Conservation (phyloP, 805 yeast genomes). For the Candida koratica region DNA sequence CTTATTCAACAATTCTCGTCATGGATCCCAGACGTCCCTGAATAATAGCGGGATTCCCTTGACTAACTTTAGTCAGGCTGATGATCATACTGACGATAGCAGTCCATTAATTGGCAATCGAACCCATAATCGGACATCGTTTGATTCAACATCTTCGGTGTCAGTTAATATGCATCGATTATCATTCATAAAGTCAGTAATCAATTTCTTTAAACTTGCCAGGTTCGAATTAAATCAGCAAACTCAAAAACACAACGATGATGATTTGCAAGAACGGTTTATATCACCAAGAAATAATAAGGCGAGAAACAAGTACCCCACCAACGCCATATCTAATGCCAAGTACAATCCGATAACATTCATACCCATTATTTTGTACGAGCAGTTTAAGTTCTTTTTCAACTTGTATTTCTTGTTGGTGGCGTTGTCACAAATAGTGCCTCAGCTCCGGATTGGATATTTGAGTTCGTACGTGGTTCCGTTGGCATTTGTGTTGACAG, state of each 20-base stretch:
- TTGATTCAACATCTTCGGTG: conserved; percentile 18
- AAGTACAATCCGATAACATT: conserved; percentile 87
- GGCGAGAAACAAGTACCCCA: conserved; percentile 34
- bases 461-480: conserved; percentile 92
- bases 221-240: conserved; percentile 20
- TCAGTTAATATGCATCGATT: conserved; percentile 6
- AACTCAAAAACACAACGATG: conserved; percentile 17
- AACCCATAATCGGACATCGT: conserved; percentile 16
- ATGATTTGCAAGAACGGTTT: conserved; percentile 26
- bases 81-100: conserved; percentile 21
- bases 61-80: conserved; percentile 18
- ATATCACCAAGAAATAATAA: conserved; percentile 38
- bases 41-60: conserved; percentile 23
- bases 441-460: conserved; percentile 88
- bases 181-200: conserved; percentile 10
- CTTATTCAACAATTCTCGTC: conserved; percentile 26
- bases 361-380: conserved; percentile 83
- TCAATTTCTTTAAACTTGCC: conserved; percentile 23
- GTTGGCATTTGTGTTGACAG: conserved; percentile 82
- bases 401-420: conserved; percentile 88
- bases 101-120: conserved; percentile 27
- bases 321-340: conserved; percentile 89
- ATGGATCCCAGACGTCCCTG: conserved; percentile 21
- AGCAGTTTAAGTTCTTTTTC: conserved; percentile 95
- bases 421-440: conserved; percentile 89